These are phyloP conservation scores for Pyrenophora teres DNA, from an alignment of 2,329 filamentous ascomycete genomes.

Conservation along the genomic window DNA sequence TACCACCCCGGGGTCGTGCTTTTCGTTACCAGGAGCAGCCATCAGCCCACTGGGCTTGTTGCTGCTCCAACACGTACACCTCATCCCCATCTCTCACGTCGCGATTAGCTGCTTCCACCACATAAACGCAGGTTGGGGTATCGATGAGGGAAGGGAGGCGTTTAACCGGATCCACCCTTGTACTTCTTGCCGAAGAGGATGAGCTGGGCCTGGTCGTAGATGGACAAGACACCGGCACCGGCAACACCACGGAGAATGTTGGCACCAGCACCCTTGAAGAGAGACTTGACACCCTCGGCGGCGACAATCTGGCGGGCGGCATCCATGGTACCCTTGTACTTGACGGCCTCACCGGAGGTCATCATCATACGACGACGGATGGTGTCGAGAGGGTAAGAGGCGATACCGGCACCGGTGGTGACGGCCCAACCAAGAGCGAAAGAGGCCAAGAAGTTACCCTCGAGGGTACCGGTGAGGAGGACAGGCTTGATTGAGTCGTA, in stretches of 20 bases:
- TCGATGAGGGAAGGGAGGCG: constrained; percentile 40
- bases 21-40: constrained; percentile 51
- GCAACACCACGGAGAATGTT: constrained; percentile 99
- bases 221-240: constrained; percentile 99
- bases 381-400: constrained; percentile 99
- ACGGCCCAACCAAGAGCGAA: constrained; percentile 98
- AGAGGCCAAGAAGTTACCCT: constrained; percentile 99
- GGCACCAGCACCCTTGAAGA: constrained; percentile 99
- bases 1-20: constrained; percentile 46
- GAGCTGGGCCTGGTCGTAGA: constrained; percentile 99
- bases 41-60: constrained; percentile 45
- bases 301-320: constrained; percentile 92
- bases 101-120: constrained; percentile 44
- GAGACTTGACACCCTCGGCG: constrained; percentile 96
- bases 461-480: constrained; percentile 84
- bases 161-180: constrained; percentile 65
- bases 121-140: constrained; percentile 44
- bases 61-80: constrained; percentile 44
- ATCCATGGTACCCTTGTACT: constrained; percentile 97
- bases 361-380: constrained; percentile 99
- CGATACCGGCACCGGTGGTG: constrained; percentile 99
- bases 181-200: constrained; percentile 99
- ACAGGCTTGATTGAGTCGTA: constrained; percentile 99
- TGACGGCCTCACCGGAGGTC: constrained; percentile 95
- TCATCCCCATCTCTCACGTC: constrained; percentile 34